Base-by-base conservation (phyloP, 495 filamentous ascomycete species). In the Hypoxylon lenormandii region DNA sequence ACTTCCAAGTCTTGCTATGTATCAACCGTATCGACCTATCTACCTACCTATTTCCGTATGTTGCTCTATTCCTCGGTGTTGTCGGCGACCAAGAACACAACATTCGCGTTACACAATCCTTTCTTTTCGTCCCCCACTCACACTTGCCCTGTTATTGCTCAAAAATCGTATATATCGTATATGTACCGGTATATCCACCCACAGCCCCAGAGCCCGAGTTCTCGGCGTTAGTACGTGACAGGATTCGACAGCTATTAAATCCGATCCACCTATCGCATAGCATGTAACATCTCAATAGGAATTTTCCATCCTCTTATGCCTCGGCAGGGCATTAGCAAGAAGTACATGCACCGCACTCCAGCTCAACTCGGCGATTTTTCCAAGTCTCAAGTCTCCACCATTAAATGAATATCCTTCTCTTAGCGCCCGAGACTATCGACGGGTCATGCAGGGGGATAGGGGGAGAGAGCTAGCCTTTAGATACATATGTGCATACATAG, bases 361-460 rank as follows among this genome's bases (percentile, higher is more conserved):
- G 6, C 38, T 5, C 38, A 42, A 15, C 38, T 42, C 38, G 15
- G 30, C 30, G 30, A 33, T 33, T 33, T 33, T 33, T 42, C 13
- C 38, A 10, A n/a, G n/a, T n/a, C n/a, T n/a, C n/a, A n/a, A n/a
- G 16, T 45, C 42, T 45, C 42, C 16, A 45, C n/a, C 16, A 45
- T 16, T 45, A 37, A 37, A 52, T 30, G 33, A 53, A 51, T 51
- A 51, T 51, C 30, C 10, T 37, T 37, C 22, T 37, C 33, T 64
- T 70, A 59, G 57, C 61, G 61, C 50, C 61, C 40, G 50, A 53
- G 61, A 66, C 61, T 70, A 70, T 70, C 57, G 61, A 66, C 67
- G 61, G 56, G 33, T 15, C 6, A 15, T 45, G 40, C 61, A 65
- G 61, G 67, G 67, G 30, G 30, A n/a, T n/a, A n/a, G n/a, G n/a